Evolutionary conservation across 176 grass and related monocot genomes (phyloP).

Genomic region (Oropetium thomaeum): DNA sequence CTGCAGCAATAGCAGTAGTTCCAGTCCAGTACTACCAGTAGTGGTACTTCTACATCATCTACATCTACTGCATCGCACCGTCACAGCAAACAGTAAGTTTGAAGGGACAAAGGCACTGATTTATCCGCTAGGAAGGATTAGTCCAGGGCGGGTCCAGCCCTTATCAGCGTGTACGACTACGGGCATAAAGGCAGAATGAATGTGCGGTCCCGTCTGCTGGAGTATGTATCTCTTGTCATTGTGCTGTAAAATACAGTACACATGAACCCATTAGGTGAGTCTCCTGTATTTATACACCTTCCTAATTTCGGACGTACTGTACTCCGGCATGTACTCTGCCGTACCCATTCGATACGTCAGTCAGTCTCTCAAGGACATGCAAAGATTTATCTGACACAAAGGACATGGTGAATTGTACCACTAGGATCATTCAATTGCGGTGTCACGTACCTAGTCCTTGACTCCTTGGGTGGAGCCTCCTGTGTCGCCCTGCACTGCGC

Average conservation of each 20-base stretch:
- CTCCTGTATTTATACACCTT: background rate
- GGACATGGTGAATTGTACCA: background rate
- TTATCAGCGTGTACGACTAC: background rate
- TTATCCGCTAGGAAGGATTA: background rate
- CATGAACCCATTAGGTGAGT: background rate
- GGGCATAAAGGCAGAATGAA: background rate
- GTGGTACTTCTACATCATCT: too few relatives aligned
- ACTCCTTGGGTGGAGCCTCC: background rate
- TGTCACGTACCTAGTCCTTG: background rate
- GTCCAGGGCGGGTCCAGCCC: too few relatives aligned
- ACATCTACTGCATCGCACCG: too few relatives aligned
- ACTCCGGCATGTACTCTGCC: background rate
- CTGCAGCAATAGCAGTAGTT: background rate
- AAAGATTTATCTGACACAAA: background rate
- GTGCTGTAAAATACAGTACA: too few relatives aligned
- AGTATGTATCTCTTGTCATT: too few relatives aligned
- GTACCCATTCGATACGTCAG: background rate
- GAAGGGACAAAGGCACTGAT: slow-evolving; percentile 9
- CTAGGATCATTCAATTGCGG: background rate
- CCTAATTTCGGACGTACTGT: background rate
- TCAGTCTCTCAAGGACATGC: background rate
- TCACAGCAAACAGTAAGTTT: background rate
- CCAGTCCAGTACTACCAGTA: background rate
- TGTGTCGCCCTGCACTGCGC: too few relatives aligned
- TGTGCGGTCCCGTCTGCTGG: background rate